Percentiles rank a stretch among this genome's conserved stretches.
These are phyloP conservation scores for Fonsecaea pedrosoi DNA, from an alignment of 2,329 filamentous ascomycete genomes.

Conservation along the genomic window DNA sequence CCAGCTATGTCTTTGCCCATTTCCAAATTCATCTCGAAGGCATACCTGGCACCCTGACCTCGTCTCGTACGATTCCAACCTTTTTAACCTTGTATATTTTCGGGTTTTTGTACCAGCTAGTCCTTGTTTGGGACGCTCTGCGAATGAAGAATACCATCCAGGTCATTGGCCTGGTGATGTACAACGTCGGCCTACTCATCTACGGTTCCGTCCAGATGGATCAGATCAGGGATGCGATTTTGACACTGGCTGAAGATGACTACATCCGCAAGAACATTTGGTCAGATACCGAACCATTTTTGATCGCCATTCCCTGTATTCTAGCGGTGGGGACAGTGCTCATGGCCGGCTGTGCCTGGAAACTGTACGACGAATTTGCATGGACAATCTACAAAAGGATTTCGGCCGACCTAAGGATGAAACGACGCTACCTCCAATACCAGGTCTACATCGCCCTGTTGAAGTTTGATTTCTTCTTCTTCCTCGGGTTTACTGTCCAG, in stretches of 20 bases:
- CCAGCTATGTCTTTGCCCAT: constrained; percentile 84
- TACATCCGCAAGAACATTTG: constrained; percentile 67
- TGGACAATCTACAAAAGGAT: constrained; percentile 99
- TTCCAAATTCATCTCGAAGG: constrained; percentile 70
- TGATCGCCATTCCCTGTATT: constrained; percentile 84
- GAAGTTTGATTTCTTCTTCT: constrained; percentile 99
- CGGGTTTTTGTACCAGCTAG: constrained; percentile 88
- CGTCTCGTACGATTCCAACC: constrained; percentile 78
- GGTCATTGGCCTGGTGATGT: constrained; percentile 90
- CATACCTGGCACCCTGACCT: constrained; percentile 49
- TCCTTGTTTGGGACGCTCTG: constrained; percentile 91
- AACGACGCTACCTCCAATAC: constrained; percentile 93
- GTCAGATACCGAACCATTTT: constrained; percentile 72
- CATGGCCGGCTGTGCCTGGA: constrained; percentile 84
- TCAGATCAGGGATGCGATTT: constrained; percentile 80
- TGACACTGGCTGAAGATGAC: constrained; percentile 54
- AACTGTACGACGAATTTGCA: constrained; percentile 96
- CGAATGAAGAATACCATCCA: constrained; percentile 98
- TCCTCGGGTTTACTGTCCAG: constrained; percentile 97
- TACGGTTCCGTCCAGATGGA: constrained; percentile 93
- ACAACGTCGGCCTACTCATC: constrained; percentile 88
- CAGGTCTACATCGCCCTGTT: constrained; percentile 98
- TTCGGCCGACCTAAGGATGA: constrained; percentile 94
- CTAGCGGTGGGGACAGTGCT: constrained; percentile 76
- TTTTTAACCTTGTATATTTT: constrained; percentile 98